Conservation (phyloP, 2,329 filamentous ascomycete species). For the Xylariaceae sp. region DNA sequence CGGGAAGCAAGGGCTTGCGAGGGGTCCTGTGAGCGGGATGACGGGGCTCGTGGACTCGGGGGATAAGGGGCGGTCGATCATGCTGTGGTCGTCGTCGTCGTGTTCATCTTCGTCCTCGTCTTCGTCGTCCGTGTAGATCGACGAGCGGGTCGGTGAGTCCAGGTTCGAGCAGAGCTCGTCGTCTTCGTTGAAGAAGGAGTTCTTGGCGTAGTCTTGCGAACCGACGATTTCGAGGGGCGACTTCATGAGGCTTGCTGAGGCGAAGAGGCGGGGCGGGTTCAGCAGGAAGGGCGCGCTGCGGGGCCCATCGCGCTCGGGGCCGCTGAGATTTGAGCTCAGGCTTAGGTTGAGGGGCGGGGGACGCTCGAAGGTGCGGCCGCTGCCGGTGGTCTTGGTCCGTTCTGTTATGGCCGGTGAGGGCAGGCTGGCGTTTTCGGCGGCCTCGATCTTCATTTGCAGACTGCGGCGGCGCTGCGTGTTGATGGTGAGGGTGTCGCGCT, state of each 20-base stretch:
- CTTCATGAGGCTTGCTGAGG: conserved; percentile 4
- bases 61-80: conserved; percentile 16
- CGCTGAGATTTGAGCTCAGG: conserved; percentile 6
- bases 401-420: conserved; percentile 2
- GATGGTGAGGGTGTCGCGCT: conserved; percentile 47
- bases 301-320: conserved; percentile 8
- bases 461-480: conserved; percentile 43
- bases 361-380: conserved; percentile 15
- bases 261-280: conserved; percentile 10
- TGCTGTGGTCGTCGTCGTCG: conserved; percentile 6
- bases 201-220: not conserved
- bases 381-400: conserved; percentile 24
- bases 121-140: conserved; percentile 18
- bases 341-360: conserved; percentile 18
- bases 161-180: not conserved
- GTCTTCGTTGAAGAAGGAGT: not conserved
- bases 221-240: conserved; percentile 8
- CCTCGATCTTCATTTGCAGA: conserved; percentile 45
- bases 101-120: conserved; percentile 12
- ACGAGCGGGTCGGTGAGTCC: conserved; percentile 21
- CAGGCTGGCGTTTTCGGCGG: conserved; percentile 9
- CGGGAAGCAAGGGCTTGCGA: conserved; percentile 25
- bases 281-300: conserved; percentile 16
- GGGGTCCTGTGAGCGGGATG: conserved; percentile 26
- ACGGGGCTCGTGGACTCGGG: conserved; percentile 28